Base-by-base conservation (phyloP, 2,329 filamentous ascomycete genomes). In the Cladobotryum protrusum region DNA sequence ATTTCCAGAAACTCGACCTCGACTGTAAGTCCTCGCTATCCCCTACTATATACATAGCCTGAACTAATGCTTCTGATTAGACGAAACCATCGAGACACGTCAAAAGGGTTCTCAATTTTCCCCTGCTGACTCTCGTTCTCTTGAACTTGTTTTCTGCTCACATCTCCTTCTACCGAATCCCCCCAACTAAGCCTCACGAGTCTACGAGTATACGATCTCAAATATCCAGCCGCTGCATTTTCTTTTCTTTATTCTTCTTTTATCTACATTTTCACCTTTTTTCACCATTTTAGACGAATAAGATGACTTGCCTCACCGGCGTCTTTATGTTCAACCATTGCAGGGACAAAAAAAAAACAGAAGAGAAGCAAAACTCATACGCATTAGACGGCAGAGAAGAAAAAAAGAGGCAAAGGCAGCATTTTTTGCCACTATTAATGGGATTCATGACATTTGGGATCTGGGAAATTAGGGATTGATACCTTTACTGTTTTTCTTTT, bases 1-100 rank as follows among this genome's bases (percentile, higher is more conserved):
- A 80, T 54, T 85, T 83, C 57, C 68, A 78, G 45, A 68, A 69
- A 29, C 66, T 85, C 33, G 73, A 78, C 51, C 65, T 85, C 1
- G 78, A 77, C 49, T 79, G 81, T 83, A 67, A 69, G 79, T 71
- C 12, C 34, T n/a, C 13, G 5, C 15, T 8, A 2, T 33, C 43
- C 15, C 29, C 7, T n/a, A 13, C 29, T 2, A 18, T 8, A 17
- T 24, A 7, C 41, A 1, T 19, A 6, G 6, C 18, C 19, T 17
- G n/a, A 29, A 43, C 41, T 24, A 29, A 32, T 24, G 43, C 9
- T n/a, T 24, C 11, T 14, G 32, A 1, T 7, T 15, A 68, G 67
- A 64, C 44, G 65, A 72, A 20, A 60, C 61, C 1, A 63, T 70
- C 13, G 59, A 65, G 36, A 56, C 69, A 35, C 76, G 77, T 34